Percentiles rank a stretch among this genome's conserved stretches.
Evolutionary conservation across 2,329 filamentous ascomycete species (phyloP).

Genomic region (Neonectria punicea): DNA sequence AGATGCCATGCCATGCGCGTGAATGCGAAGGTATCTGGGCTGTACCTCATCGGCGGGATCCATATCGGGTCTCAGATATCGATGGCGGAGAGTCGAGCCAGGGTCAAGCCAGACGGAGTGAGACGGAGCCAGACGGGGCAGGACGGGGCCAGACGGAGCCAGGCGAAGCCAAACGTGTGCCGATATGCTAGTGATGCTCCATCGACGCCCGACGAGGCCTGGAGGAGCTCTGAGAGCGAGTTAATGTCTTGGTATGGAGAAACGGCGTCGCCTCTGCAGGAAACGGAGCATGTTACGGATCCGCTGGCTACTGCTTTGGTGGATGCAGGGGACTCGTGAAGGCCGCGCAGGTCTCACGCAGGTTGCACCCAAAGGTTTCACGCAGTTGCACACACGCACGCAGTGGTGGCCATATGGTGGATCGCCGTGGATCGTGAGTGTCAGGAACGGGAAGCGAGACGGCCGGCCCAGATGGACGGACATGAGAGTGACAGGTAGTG

Average conservation of each 20-base stretch:
- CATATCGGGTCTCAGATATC: constrained; percentile 37
- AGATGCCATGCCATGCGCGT: constrained; percentile 29
- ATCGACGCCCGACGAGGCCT: constrained; percentile 3
- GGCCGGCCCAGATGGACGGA: constrained; percentile 11
- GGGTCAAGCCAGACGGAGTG: constrained; percentile 2
- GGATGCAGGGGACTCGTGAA: constrained; percentile 28
- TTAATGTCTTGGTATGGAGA: constrained; percentile 13
- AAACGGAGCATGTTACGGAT: constrained; percentile 19
- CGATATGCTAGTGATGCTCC: background rate
- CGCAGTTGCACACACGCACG: constrained; percentile 24
- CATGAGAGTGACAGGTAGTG: constrained; percentile 12
- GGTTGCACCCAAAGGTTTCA: constrained; percentile 3
- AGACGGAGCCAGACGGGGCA: constrained; percentile 11
- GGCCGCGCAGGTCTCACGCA: constrained; percentile 5
- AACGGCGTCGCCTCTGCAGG: constrained; percentile 13
- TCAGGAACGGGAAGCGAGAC: constrained; percentile 19
- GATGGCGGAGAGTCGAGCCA: constrained; percentile 25
- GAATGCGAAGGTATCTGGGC: constrained; percentile 34
- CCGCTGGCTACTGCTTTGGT: constrained; percentile 24
- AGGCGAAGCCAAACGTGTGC: background rate
- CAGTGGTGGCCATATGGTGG: constrained; percentile 21
- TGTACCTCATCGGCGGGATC: constrained; percentile 29
- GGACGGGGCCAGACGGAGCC: constrained; percentile 8
- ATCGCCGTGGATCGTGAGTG: constrained; percentile 21
- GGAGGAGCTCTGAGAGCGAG: constrained; percentile 2